Conservation (phyloP, 176 grass and related monocot species). For the Bromus sterilis region DNA sequence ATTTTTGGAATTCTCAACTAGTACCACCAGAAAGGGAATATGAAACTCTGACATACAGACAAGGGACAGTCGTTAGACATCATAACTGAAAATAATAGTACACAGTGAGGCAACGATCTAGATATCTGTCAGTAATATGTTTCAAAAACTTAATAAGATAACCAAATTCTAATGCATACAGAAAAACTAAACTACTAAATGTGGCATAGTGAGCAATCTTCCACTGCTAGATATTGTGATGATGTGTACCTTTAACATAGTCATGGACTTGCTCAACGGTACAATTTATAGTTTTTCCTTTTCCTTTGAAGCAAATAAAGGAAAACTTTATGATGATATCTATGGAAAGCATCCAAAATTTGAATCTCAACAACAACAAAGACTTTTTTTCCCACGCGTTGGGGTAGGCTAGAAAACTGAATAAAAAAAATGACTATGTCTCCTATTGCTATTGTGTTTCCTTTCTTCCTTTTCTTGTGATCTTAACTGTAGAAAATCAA, state of each 20-base stretch:
- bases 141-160: background rate
- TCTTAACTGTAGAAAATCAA: background rate
- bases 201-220: background rate
- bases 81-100: background rate
- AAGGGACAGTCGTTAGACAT: background rate
- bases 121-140: background rate
- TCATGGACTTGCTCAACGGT: constrained; percentile 81
- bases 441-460: background rate
- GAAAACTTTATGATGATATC: background rate
- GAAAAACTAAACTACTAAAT: background rate
- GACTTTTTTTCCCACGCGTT: too few relatives aligned
- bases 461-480: background rate
- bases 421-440: background rate
- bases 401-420: too few relatives aligned
- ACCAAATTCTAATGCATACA: background rate
- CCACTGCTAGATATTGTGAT: background rate
- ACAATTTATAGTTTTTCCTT: constrained; percentile 71
- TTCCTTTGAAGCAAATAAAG: constrained; percentile 39
- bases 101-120: background rate
- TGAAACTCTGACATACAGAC: constrained; percentile 29
- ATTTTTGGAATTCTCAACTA: too few relatives aligned
- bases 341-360: background rate
- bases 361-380: too few relatives aligned
- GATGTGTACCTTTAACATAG: constrained; percentile 81
- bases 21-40: too few relatives aligned